A percentile compares a stretch with the other conserved stretches of the same genome.
phyloP scores from a whole-genome alignment of 176 grass and related monocot species.

The Saccharum officinarum region DNA sequence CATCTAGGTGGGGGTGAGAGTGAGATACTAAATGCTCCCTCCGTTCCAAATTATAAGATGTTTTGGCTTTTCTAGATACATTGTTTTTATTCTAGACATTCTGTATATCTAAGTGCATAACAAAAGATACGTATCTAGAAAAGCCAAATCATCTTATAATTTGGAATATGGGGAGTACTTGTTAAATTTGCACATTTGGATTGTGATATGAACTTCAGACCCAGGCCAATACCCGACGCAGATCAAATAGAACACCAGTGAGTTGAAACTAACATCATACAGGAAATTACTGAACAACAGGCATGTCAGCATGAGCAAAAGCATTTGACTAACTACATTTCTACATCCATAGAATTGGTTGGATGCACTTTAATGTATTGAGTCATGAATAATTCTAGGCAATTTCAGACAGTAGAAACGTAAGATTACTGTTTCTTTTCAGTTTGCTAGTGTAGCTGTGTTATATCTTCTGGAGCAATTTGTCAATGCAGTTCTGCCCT shows the following conservation, averaged over 20 bases:
- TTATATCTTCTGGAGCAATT: slow-evolving; percentile 13
- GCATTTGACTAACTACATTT: not conserved
- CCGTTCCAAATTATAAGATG: not conserved
- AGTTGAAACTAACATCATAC: not conserved
- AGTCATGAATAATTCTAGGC: not conserved
- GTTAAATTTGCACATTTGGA: not conserved
- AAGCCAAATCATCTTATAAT: not conserved
- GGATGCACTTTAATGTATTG: slow-evolving; percentile 3
- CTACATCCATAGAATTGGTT: not conserved
- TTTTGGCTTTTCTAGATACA: not conserved
- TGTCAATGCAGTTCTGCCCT: not conserved
- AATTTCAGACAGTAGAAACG: not conserved
- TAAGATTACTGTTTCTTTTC: not conserved
- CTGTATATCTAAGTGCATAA: not conserved
- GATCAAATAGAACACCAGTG: not conserved
- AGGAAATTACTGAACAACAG: not conserved
- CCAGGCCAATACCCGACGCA: not conserved
- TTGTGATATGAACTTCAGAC: not conserved
- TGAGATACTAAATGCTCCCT: too few relatives aligned
- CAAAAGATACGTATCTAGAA: too few relatives aligned
- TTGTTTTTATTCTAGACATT: not conserved
- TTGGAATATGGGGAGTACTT: not conserved
- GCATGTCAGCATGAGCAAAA: slow-evolving; percentile 8
- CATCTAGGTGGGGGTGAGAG: not conserved
- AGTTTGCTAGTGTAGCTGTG: not conserved